Conservation (phyloP, 2,329 filamentous ascomycete species). For the Aspergillus proliferans region DNA sequence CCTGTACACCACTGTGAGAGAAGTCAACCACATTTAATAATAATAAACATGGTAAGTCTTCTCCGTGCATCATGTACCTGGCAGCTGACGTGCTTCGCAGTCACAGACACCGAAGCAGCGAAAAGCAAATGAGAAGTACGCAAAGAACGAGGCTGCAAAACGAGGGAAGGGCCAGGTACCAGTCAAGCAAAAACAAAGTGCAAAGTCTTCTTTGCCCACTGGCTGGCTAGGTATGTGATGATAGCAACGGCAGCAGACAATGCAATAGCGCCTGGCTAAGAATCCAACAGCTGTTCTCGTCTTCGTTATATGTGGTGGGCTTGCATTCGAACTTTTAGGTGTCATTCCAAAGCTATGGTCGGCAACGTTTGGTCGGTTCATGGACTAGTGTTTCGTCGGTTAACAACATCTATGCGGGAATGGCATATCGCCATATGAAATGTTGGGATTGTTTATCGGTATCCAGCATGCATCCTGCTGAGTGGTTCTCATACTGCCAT, state of each 20-base stretch:
- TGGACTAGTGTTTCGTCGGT: constrained; percentile 12
- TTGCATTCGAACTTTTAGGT: constrained; percentile 53
- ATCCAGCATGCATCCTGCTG: too few relatives aligned
- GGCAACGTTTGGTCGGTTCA: constrained; percentile 22
- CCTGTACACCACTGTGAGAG: too few relatives aligned
- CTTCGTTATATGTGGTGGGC: constrained; percentile 58
- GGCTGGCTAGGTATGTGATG: constrained; percentile 54
- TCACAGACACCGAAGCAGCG: constrained; percentile 62
- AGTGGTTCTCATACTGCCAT: too few relatives aligned
- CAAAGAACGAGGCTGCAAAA: constrained; percentile 53
- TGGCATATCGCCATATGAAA: not conserved
- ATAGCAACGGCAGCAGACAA: not conserved
- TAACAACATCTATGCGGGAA: constrained; percentile 1
- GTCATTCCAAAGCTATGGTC: constrained; percentile 38
- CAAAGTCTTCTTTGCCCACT: constrained; percentile 50
- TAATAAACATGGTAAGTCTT: not conserved
- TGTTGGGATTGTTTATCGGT: constrained; percentile 1
- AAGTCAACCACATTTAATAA: too few relatives aligned
- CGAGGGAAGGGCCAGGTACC: constrained; percentile 49
- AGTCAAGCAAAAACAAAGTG: constrained; percentile 43
- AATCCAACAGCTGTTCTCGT: constrained; percentile 48
- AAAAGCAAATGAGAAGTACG: constrained; percentile 57
- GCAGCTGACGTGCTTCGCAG: constrained; percentile 24
- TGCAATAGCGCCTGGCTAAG: constrained; percentile 7
- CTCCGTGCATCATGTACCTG: not conserved